Conservation (phyloP, 2,329 filamentous ascomycete species). For the Stachybotrys echinatus region DNA sequence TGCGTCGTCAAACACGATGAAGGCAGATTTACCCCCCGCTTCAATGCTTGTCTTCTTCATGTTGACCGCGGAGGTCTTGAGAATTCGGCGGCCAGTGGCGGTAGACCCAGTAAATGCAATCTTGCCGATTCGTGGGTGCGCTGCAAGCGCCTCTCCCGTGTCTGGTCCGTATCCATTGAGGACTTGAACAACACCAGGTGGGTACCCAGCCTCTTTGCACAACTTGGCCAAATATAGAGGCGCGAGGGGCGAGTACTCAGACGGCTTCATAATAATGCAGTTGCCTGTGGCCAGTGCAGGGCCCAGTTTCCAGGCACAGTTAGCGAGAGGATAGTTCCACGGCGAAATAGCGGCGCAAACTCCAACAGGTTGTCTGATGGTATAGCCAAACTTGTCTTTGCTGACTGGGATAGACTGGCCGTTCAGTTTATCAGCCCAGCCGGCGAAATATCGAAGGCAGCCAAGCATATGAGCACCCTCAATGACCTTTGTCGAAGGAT, state of each 20-base stretch:
- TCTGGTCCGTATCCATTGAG: conserved; percentile 75
- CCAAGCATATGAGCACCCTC: conserved; percentile 50
- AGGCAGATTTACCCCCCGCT: conserved; percentile 57
- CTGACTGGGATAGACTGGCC: conserved; percentile 62
- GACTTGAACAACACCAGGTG: conserved; percentile 72
- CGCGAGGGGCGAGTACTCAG: conserved; percentile 63
- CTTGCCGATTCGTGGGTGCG: conserved; percentile 71
- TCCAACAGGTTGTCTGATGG: conserved; percentile 69
- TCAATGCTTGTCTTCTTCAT: conserved; percentile 63
- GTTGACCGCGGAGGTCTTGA: conserved; percentile 66
- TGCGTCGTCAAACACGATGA: conserved; percentile 61
- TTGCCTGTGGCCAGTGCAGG: conserved; percentile 63
- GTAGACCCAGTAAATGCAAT: conserved; percentile 77
- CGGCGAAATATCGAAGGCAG: conserved; percentile 41
- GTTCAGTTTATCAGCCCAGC: conserved; percentile 79
- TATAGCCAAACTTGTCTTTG: conserved; percentile 74
- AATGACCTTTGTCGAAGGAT: conserved; percentile 51
- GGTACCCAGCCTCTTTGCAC: conserved; percentile 69
- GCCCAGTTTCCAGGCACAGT: conserved; percentile 64
- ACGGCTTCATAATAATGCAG: conserved; percentile 59
- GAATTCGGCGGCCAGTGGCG: conserved; percentile 65
- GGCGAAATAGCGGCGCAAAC: conserved; percentile 72
- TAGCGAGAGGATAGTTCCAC: conserved; percentile 61
- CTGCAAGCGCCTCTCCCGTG: conserved; percentile 60
- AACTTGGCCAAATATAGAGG: conserved; percentile 61